These are phyloP conservation scores for Fraxinus albicans DNA, from an alignment of 305 asterid species.

Conservation along the genomic window DNA sequence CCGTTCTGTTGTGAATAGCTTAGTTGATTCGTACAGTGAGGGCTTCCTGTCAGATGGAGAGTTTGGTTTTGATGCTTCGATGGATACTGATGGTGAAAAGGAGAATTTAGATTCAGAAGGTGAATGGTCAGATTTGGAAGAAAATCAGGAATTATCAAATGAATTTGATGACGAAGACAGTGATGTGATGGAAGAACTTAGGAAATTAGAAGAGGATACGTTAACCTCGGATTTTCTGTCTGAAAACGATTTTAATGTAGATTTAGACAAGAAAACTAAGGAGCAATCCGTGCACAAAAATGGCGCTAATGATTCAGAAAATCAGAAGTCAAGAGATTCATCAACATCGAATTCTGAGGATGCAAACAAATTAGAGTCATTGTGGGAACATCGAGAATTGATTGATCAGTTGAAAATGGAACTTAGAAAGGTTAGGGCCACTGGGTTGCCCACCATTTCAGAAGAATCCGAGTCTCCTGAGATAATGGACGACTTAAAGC, in stretches of 20 bases:
- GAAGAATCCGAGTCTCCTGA: constrained; percentile 89
- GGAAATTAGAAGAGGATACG: constrained; percentile 30
- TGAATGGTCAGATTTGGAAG: constrained; percentile 34
- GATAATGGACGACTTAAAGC: constrained; percentile 71
- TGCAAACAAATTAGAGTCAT: constrained; percentile 58
- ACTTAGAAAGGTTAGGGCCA: constrained; percentile 72
- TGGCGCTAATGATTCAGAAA: constrained; percentile 26
- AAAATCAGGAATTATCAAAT: constrained; percentile 32
- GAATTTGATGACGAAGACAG: constrained; percentile 37
- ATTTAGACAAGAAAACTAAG: constrained; percentile 3
- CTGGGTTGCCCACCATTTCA: constrained; percentile 90
- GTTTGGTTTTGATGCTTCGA: constrained; percentile 22
- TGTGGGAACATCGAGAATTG: constrained; percentile 98
- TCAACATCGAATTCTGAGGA: constrained; percentile 35
- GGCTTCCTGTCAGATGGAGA: constrained; percentile 34
- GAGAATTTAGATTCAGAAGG: constrained; percentile 26
- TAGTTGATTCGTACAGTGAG: constrained; percentile 31
- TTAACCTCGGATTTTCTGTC: constrained; percentile 32
- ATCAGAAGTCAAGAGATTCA: constrained; percentile 29
- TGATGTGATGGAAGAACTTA: constrained; percentile 46
- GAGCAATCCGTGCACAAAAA: constrained; percentile 16
- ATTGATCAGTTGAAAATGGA: constrained; percentile 92
- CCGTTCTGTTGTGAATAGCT: constrained; percentile 30
- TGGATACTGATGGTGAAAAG: constrained; percentile 15
- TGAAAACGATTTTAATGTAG: constrained; percentile 42